Evolutionary conservation across 1,284 basidiomycete genomes (phyloP).

Genomic region (Leucoagaricus sp.): DNA sequence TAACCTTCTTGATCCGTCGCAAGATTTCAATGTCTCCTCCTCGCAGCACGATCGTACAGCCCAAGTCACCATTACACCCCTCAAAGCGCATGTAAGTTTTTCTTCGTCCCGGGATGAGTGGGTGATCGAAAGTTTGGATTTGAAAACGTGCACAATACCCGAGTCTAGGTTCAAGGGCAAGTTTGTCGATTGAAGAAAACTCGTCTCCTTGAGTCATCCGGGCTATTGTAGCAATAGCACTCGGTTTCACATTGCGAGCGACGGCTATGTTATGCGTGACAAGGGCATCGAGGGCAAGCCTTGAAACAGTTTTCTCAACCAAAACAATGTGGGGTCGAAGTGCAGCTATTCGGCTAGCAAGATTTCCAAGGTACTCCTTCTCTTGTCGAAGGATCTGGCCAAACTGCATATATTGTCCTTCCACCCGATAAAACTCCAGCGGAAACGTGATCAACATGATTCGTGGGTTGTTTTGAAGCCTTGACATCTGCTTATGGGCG

Average conservation of each 20-base stretch:
- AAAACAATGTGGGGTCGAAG: slow-evolving; percentile 92
- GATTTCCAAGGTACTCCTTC: slow-evolving; percentile 89
- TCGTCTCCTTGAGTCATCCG: slow-evolving; percentile 96
- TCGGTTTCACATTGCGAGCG: slow-evolving; percentile 87
- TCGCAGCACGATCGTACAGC: slow-evolving; percentile 91
- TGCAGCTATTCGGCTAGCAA: slow-evolving; percentile 88
- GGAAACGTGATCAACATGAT: slow-evolving; percentile 97
- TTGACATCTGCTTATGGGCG: slow-evolving; percentile 88
- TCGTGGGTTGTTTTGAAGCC: slow-evolving; percentile 75
- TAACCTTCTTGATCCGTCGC: slow-evolving; percentile 87
- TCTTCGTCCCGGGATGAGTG: slow-evolving; percentile 84
- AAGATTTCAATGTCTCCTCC: slow-evolving; percentile 86
- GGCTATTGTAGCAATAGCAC: slow-evolving; percentile 86
- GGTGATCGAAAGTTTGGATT: slow-evolving; percentile 94
- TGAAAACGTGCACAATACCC: slow-evolving; percentile 90
- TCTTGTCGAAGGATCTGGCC: slow-evolving; percentile 94
- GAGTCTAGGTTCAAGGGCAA: slow-evolving; percentile 87
- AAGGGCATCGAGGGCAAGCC: slow-evolving; percentile 90
- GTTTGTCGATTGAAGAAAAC: slow-evolving; percentile 93
- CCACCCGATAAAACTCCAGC: slow-evolving; percentile 92
- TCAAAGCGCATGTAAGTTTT: slow-evolving; percentile 99
- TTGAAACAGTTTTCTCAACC: slow-evolving; percentile 90
- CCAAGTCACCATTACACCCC: slow-evolving; percentile 89
- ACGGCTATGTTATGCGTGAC: slow-evolving; percentile 89
- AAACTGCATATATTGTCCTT: slow-evolving; percentile 93